A percentile compares a stretch with the other conserved stretches of the same genome.
Conservation (phyloP, 1,284 basidiomycete species). For the Apiotrichum sp. region DNA sequence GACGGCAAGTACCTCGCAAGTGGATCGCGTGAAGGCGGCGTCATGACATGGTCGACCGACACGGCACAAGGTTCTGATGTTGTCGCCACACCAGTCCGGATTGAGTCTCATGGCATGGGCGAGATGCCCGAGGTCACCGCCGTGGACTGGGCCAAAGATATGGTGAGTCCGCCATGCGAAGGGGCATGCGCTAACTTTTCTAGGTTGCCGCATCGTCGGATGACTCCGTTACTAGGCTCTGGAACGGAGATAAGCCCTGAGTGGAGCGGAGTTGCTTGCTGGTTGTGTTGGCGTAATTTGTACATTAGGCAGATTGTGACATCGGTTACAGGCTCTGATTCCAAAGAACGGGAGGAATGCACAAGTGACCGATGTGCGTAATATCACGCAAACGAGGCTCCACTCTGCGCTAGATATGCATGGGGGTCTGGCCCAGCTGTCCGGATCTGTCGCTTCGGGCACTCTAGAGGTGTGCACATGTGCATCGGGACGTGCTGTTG, state of each 20-base stretch:
- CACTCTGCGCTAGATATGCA: no score
- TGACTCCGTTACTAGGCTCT: slow-evolving; percentile 39
- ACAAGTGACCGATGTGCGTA: no score
- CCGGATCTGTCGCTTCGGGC: no score
- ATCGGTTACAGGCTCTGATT: no score
- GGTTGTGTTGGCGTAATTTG: no score
- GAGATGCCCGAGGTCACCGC: slow-evolving; percentile 33
- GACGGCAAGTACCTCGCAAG: slow-evolving; percentile 39
- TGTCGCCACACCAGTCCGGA: neutral
- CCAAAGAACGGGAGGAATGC: no score
- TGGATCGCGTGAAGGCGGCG: slow-evolving; percentile 35
- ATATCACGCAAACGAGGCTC: no score
- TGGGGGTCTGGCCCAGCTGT: no score
- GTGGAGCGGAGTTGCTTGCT: no score
- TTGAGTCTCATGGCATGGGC: neutral
- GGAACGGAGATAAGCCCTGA: slow-evolving; percentile 19
- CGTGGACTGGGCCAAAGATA: slow-evolving; percentile 44
- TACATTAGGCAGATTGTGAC: no score
- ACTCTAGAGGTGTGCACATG: no score
- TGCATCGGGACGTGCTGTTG: no score
- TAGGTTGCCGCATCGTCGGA: slow-evolving; percentile 42
- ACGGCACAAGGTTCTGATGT: neutral
- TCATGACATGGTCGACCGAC: slow-evolving; percentile 41
- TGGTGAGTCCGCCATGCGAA: slow-evolving; percentile 27
- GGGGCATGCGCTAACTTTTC: neutral